Evolutionary conservation across 139 green algal species (phyloP), one percentile per base, ranked within the genome.

Genomic region (Picochlorum sp.): DNA sequence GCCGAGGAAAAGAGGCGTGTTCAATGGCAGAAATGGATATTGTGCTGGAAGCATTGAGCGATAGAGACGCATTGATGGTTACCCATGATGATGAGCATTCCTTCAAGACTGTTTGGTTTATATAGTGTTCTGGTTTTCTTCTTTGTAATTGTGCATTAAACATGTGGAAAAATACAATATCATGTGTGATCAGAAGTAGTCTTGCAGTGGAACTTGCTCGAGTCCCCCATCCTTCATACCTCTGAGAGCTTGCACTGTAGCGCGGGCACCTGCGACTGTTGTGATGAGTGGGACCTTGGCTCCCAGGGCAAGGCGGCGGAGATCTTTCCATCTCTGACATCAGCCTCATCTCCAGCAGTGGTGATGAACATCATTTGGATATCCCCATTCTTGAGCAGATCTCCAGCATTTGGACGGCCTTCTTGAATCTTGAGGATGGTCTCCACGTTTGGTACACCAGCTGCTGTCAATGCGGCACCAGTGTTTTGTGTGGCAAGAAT

Each of bases 371-470:
- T 87, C 69, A 99, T 83, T 51, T 78, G 66, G 65, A 95, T 86
- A 41, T 95, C 87, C 16, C 81, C 81, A 71, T 96, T 95, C 76
- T 85, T 83, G 45, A 92, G 57, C 47, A 83, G 58, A 66, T 94
- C 85, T n/a, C 30, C 71, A 37, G 84, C 80, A 69, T 96, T 90
- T 63, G 92, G 92, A 16, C 94, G 75, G 2, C 94, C 94, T 74
- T 99, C 94, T 68, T 96, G 89, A 66, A 99, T 90, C 83, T 99
- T 99, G 51, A 96, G 85, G 67, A 98, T 85, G 26, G 44, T 30
- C 13, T 78, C 63, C 37, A 76, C 71, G 13, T 79, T 62, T 2
- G 26, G 18, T 5, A 92, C 56, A 24, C 84, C 84, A 4, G 18
- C 72, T 24, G 67, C 57, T 26, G 76, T 67, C 56, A 97, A 75